Evolutionary conservation across 1,284 basidiomycete species (phyloP), one percentile per base, ranked within the genome.

Genomic region (Microbotryum saponariae): DNA sequence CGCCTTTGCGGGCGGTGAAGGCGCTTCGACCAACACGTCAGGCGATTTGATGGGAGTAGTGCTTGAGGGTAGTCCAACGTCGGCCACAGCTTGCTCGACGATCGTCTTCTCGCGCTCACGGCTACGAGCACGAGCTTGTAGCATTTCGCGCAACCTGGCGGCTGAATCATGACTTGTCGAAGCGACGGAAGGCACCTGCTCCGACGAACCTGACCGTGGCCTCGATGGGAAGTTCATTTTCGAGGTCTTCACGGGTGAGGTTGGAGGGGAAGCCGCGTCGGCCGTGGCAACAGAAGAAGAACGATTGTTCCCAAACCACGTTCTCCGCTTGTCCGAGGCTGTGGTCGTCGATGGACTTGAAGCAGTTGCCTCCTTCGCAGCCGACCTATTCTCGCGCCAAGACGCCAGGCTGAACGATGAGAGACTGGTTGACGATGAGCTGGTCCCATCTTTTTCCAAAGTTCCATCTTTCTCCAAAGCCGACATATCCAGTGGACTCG

Each of bases 311-410:
- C 51, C 55, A 45, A 56, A 56, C 55, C 55, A 56, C 8, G 25
- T 42, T 45, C 37, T 31, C 56, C 42, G 44, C 49, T 52, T 56
- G 21, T 56, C 55, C 12, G 21, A 46, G 23, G 47, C 29, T 8
- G 31, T 27, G 21, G 18, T 31, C 25, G 29, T 69, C 25, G 66
- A 44, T 3, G 71, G 49, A 20, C 58, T 63, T 18, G 72, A 65
- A 16, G 55, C 57, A 9, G 61, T 21, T 76, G 87, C 84, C 16
- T 81, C 81, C n/a, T 76, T 77, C 29, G 79, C 74, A 56, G 47
- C 23, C 21, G 47, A 29, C 25, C 42, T 54, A 16, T 29, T 23
- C 16, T 59, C 58, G 21, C 58, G 45, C 58, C 58, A 59, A 8
- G 51, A 48, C 14, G 58, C 45, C 14, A 60, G 59, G 37, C 59